Percentiles rank a stretch among this genome's conserved stretches.
phyloP scores from a whole-genome alignment of 805 yeast species.

The Pichia cabralensis region DNA sequence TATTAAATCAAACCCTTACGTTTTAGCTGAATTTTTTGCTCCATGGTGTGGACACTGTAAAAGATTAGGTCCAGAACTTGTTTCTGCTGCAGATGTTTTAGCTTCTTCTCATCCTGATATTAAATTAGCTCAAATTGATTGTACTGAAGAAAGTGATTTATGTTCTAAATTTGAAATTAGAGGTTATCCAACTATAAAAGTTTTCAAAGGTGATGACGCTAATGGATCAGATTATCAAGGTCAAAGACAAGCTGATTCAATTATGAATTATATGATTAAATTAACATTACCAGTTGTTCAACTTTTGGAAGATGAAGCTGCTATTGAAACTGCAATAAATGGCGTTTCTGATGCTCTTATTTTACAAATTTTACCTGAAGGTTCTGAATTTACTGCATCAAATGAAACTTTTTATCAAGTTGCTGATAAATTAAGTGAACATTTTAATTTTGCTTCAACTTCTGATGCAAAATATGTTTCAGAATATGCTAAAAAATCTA shows the following conservation, averaged over 20 bases:
- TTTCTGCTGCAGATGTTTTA: conserved; percentile 59
- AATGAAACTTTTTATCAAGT: conserved; percentile 51
- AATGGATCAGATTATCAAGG: conserved; percentile 65
- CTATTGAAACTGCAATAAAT: conserved; percentile 39
- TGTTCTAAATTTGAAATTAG: conserved; percentile 58
- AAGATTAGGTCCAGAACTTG: conserved; percentile 70
- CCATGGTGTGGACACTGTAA: conserved; percentile 99
- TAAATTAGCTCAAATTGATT: conserved; percentile 75
- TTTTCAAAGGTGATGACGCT: conserved; percentile 45
- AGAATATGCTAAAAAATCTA: conserved; percentile 26
- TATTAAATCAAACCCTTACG: conserved; percentile 63
- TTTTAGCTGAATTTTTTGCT: conserved; percentile 80
- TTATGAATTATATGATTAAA: conserved; percentile 69
- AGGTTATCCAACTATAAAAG: conserved; percentile 81
- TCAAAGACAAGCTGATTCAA: conserved; percentile 72
- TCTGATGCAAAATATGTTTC: conserved; percentile 25
- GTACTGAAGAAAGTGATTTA: conserved; percentile 66
- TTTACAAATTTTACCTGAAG: conserved; percentile 37
- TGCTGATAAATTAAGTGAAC: conserved; percentile 59
- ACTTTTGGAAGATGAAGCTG: conserved; percentile 36
- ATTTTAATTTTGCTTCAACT: conserved; percentile 48
- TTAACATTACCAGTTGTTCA: conserved; percentile 72
- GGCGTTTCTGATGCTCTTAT: conserved; percentile 41
- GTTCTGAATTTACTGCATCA: conserved; percentile 22
- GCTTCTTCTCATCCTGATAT: conserved; percentile 41